These are phyloP conservation scores for Mycena sp. DNA, from an alignment of 1,284 basidiomycete species.

Conservation along the genomic window DNA sequence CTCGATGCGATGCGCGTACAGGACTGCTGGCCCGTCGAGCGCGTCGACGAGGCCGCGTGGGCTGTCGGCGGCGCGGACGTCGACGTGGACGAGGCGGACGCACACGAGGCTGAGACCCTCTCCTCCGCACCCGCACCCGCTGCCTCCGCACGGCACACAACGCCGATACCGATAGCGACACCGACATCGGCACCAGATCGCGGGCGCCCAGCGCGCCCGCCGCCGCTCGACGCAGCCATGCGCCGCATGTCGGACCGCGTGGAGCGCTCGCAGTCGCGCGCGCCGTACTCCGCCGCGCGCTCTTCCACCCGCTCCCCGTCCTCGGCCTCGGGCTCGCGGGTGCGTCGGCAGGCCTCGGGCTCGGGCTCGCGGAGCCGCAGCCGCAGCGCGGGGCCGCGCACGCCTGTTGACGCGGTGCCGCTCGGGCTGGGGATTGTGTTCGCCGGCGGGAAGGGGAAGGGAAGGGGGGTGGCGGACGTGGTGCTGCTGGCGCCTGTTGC, in stretches of 20 bases:
- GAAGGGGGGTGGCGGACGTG: background rate
- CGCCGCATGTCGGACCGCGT: conserved; percentile 7
- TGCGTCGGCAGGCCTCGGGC: conserved; percentile 10
- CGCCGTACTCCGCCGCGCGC: conserved; percentile 13
- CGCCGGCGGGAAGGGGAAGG: background rate
- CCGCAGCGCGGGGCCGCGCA: conserved; percentile 9
- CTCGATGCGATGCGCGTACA: conserved; percentile 19
- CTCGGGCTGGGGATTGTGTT: conserved; percentile 4
- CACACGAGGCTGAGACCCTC: background rate
- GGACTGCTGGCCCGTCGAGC: conserved; percentile 28
- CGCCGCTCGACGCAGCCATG: background rate
- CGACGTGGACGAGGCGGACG: background rate
- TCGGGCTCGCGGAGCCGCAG: conserved; percentile 6
- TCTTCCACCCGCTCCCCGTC: background rate
- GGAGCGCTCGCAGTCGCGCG: conserved; percentile 16
- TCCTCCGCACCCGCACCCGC: background rate
- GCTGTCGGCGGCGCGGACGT: conserved; percentile 24
- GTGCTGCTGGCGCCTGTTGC: conserved; percentile 3
- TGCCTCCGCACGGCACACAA: background rate
- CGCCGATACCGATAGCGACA: background rate
- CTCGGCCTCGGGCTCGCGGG: background rate
- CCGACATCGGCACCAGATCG: conserved; percentile 1
- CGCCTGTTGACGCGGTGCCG: conserved; percentile 10
- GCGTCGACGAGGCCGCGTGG: conserved; percentile 29
- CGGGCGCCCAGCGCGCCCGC: conserved; percentile 7